Conservation (phyloP, 805 yeast species). For the Teunomyces aglyptinius region DNA sequence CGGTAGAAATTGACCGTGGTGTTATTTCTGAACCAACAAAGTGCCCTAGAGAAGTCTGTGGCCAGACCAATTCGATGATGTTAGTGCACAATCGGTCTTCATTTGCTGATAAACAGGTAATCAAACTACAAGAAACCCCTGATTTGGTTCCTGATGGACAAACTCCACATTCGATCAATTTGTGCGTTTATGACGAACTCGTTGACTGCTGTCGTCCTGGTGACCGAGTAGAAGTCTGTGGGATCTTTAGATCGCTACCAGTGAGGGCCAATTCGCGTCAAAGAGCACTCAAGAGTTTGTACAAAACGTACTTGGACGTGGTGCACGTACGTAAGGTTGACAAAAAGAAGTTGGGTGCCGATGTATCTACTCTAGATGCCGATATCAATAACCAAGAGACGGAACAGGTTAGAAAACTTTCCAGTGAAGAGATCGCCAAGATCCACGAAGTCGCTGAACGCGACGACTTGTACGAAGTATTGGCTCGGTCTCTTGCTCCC, state of each 20-base stretch:
- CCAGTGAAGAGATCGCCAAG: slow-evolving; percentile 64
- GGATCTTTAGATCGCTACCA: slow-evolving; percentile 90
- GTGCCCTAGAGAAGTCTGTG: slow-evolving; percentile 89
- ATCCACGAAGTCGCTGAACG: slow-evolving; percentile 64
- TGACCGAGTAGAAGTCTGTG: slow-evolving; percentile 93
- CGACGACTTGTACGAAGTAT: slow-evolving; percentile 77
- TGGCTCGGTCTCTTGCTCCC: slow-evolving; percentile 94
- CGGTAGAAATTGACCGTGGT: slow-evolving; percentile 92
- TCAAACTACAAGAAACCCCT: slow-evolving; percentile 92
- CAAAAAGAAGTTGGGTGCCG: slow-evolving; percentile 75
- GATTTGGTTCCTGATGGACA: slow-evolving; percentile 97
- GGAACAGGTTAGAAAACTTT: slow-evolving; percentile 69
- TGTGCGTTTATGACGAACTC: slow-evolving; percentile 92
- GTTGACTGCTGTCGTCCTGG: slow-evolving; percentile 96
- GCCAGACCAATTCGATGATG: slow-evolving; percentile 81
- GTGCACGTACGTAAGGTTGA: slow-evolving; percentile 90
- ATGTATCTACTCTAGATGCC: slow-evolving; percentile 58
- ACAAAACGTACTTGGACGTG: slow-evolving; percentile 91
- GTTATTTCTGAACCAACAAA: slow-evolving; percentile 87
- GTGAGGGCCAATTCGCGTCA: slow-evolving; percentile 84
- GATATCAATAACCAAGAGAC: slow-evolving; percentile 65
- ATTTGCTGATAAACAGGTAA: slow-evolving; percentile 93
- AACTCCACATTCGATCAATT: slow-evolving; percentile 93
- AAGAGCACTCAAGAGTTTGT: slow-evolving; percentile 77
- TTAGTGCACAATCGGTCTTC: slow-evolving; percentile 88